Evolutionary conservation across 352 stramenopile genomes (phyloP).

Genomic region (Phytopythium delawarense): DNA sequence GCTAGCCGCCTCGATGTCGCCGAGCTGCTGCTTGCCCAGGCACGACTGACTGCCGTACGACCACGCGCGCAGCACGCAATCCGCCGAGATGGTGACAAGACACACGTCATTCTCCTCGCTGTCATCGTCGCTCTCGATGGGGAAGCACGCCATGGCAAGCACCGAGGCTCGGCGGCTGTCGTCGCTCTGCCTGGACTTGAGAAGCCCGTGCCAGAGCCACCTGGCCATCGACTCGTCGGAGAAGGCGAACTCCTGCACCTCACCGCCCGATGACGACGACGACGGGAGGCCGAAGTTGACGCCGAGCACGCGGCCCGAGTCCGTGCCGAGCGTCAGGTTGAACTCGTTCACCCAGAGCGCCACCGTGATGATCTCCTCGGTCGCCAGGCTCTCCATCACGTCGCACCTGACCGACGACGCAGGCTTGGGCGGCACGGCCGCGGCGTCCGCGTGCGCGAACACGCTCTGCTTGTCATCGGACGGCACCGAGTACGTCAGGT

Average conservation of each 20-base stretch:
- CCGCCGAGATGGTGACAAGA: slow-evolving; percentile 59
- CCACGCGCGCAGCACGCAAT: slow-evolving; percentile 65
- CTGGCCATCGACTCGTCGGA: slow-evolving; percentile 60
- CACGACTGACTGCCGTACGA: slow-evolving; percentile 64
- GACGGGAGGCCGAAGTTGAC: slow-evolving; percentile 66
- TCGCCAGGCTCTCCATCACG: slow-evolving; percentile 38
- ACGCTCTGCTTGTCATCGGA: slow-evolving; percentile 33
- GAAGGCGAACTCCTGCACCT: slow-evolving; percentile 67
- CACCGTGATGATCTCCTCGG: slow-evolving; percentile 57
- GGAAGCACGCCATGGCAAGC: slow-evolving; percentile 61
- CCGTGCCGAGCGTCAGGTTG: slow-evolving; percentile 62
- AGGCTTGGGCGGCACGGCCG: slow-evolving; percentile 35
- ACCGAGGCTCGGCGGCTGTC: slow-evolving; percentile 27
- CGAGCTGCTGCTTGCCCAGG: slow-evolving; percentile 56
- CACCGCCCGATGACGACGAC: slow-evolving; percentile 13
- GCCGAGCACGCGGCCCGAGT: slow-evolving; percentile 52
- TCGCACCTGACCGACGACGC: slow-evolving; percentile 33
- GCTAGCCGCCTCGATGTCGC: slow-evolving; percentile 5
- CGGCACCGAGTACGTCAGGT: slow-evolving; percentile 52
- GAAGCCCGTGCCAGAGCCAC: slow-evolving; percentile 68
- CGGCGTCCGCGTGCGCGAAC: slow-evolving; percentile 42
- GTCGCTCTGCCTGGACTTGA: slow-evolving; percentile 32
- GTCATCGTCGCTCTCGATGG: slow-evolving; percentile 42
- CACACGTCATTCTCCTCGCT: slow-evolving; percentile 44
- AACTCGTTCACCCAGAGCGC: slow-evolving; percentile 76